Conservation (phyloP, 2,329 filamentous ascomycete genomes). For the Penicillium sp. region DNA sequence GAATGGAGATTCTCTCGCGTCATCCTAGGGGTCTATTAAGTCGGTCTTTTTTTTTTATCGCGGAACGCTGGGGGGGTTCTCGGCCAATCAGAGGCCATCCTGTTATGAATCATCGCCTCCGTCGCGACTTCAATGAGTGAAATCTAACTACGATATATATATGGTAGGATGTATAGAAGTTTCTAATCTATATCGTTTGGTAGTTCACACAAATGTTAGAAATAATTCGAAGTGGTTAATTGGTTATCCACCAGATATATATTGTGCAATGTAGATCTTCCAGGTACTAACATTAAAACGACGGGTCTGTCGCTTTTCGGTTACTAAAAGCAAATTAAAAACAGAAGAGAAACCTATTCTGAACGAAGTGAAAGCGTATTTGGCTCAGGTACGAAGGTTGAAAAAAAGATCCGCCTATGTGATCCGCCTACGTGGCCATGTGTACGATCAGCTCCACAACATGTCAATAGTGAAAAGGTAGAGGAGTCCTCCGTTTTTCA, state of each 20-base stretch:
- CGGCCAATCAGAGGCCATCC: constrained; percentile 11
- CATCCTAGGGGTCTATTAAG: constrained; percentile 3
- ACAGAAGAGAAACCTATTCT: neutral
- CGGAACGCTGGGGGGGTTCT: neutral
- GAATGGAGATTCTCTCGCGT: neutral
- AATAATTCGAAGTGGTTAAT: neutral
- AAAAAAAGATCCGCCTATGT: neutral
- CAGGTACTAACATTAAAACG: neutral
- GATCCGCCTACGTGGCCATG: neutral
- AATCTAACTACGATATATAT: neutral
- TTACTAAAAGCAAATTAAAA: neutral
- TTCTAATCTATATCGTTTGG: neutral
- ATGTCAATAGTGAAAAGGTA: neutral
- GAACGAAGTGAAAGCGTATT: neutral
- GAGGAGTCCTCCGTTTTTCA: neutral
- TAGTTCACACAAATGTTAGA: no score
- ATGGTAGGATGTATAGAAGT: neutral
- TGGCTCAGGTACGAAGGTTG: neutral
- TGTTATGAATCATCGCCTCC: constrained; percentile 14
- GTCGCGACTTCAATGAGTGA: neutral
- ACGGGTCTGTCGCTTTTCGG: neutral
- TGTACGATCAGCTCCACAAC: neutral
- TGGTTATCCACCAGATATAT: neutral
- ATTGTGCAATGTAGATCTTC: neutral
- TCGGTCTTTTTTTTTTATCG: constrained; percentile 9